These are phyloP conservation scores for Pachysandra terminalis DNA, from an alignment of 164 flowering plant species.

Conservation along the genomic window DNA sequence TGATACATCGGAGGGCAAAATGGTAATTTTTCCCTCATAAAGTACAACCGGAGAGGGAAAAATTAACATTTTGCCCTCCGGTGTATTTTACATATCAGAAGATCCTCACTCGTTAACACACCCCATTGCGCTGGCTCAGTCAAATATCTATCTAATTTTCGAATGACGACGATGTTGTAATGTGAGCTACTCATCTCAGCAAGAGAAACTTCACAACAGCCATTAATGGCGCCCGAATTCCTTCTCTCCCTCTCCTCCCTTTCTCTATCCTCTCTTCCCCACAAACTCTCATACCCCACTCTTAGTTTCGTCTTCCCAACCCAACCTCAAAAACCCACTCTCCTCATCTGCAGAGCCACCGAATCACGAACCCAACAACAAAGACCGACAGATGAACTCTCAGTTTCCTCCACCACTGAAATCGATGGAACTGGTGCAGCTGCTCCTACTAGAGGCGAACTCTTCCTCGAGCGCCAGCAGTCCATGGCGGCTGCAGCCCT, in stretches of 20 bases:
- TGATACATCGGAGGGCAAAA: too few relatives aligned
- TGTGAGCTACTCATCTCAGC: too few relatives aligned
- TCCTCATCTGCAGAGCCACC: constrained; percentile 33
- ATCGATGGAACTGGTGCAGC: constrained; percentile 71
- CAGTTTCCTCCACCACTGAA: constrained; percentile 28
- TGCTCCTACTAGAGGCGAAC: constrained; percentile 71
- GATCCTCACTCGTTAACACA: too few relatives aligned
- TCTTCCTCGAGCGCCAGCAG: constrained; percentile 56
- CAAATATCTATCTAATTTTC: too few relatives aligned
- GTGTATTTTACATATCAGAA: too few relatives aligned
- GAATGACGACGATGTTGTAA: too few relatives aligned
- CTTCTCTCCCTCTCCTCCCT: constrained; percentile 34
- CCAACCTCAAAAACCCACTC: constrained; percentile 12
- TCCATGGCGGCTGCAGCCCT: constrained; percentile 40
- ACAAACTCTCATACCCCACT: constrained; percentile 12
- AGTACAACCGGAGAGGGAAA: too few relatives aligned
- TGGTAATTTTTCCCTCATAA: too few relatives aligned
- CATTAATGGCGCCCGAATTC: constrained; percentile 57
- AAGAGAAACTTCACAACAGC: neutral
- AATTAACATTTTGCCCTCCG: too few relatives aligned
- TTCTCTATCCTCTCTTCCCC: constrained; percentile 34
- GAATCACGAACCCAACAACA: constrained; percentile 17
- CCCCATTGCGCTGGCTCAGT: too few relatives aligned
- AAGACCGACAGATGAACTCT: constrained; percentile 6
- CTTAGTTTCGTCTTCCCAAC: constrained; percentile 13